phyloP scores from a whole-genome alignment of 257 asterid genomes.

The Solanum appendiculatum region DNA sequence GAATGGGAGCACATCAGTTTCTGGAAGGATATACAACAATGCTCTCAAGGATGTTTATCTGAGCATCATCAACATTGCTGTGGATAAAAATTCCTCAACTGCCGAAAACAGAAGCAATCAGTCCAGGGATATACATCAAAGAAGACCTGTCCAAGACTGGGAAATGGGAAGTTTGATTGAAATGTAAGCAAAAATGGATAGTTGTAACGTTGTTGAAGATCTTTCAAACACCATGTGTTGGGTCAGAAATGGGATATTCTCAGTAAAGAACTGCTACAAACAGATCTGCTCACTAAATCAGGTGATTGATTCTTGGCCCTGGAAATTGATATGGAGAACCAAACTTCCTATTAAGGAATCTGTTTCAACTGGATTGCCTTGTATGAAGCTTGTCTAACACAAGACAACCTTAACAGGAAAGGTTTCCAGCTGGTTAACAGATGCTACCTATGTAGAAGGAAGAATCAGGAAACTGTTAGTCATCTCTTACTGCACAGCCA shows the following conservation, averaged over 20 bases:
- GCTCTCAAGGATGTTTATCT: neutral
- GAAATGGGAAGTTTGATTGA: neutral
- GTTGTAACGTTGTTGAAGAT: neutral
- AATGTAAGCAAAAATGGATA: neutral
- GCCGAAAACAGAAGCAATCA: neutral
- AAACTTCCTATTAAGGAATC: neutral
- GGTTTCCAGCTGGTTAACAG: neutral
- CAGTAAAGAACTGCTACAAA: neutral
- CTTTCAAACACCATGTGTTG: neutral
- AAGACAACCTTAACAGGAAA: neutral
- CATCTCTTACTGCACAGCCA: neutral
- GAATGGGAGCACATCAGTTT: neutral
- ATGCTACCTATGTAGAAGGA: neutral
- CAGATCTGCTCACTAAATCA: neutral
- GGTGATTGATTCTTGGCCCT: neutral
- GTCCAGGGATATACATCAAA: neutral
- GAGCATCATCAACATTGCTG: neutral
- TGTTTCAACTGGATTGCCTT: neutral
- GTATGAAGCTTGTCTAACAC: neutral
- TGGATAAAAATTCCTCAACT: neutral
- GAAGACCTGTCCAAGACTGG: neutral
- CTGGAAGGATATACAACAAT: neutral
- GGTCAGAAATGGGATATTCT: neutral
- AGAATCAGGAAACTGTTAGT: neutral
- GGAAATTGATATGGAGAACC: neutral